Evolutionary conservation across 805 yeast genomes (phyloP).

Genomic region (Starmerella sirachaensis): DNA sequence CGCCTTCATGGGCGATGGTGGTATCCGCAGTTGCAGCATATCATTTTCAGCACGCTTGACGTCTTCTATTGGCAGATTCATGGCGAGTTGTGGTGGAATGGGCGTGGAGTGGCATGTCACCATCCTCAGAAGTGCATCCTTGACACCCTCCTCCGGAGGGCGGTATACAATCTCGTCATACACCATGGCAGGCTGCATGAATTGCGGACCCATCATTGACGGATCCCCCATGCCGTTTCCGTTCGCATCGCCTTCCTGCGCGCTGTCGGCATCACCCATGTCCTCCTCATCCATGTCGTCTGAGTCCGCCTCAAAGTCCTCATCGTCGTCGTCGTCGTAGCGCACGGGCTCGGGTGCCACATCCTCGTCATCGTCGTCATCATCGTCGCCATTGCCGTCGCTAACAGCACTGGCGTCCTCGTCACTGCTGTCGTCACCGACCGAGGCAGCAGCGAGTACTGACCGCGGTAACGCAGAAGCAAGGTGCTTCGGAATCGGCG

Average conservation of each 20-base stretch:
- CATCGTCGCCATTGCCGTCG: constrained; percentile 24
- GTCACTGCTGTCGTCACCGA: constrained; percentile 1
- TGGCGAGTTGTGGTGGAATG: constrained; percentile 16
- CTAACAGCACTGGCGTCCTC: constrained; percentile 12
- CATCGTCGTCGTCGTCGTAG: constrained; percentile 24
- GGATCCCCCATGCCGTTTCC: not conserved
- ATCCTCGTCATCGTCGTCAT: constrained; percentile 22
- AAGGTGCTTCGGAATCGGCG: constrained; percentile 16
- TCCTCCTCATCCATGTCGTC: constrained; percentile 24
- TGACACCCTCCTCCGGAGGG: constrained; percentile 16
- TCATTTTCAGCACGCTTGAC: constrained; percentile 22
- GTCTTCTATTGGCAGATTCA: constrained; percentile 17
- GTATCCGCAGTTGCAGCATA: constrained; percentile 21
- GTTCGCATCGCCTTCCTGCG: constrained; percentile 3
- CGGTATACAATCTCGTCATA: constrained; percentile 22
- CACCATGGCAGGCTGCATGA: constrained; percentile 19
- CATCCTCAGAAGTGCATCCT: constrained; percentile 20
- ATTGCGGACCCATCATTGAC: constrained; percentile 9
- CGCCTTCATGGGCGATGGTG: constrained; percentile 20
- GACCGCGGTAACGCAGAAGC: constrained; percentile 10
- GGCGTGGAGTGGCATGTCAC: constrained; percentile 21
- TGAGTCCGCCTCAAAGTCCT: constrained; percentile 23
- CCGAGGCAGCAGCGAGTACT: constrained; percentile 10
- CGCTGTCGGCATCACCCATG: constrained; percentile 10
- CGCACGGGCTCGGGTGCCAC: constrained; percentile 21